Percentiles rank a stretch among this genome's conserved stretches.
phyloP scores from a whole-genome alignment of 176 grass and related monocot species.

The Carex myosuroides region DNA sequence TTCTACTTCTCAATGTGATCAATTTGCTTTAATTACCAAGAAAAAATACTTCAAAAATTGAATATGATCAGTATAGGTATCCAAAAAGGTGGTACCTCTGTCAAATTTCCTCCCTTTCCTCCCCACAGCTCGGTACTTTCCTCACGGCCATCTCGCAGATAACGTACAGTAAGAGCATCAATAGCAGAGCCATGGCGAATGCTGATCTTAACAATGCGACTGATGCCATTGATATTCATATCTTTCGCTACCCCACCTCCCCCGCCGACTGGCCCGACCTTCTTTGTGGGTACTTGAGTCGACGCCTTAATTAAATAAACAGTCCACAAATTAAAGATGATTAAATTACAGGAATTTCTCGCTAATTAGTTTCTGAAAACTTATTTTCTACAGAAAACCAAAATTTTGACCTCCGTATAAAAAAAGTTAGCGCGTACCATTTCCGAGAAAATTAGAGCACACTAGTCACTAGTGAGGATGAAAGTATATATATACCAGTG shows the following conservation, averaged over 20 bases:
- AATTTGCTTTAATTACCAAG: not conserved
- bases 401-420: not conserved
- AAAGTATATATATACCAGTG: not conserved
- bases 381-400: not conserved
- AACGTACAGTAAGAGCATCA: conserved; percentile 30
- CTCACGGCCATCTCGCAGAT: conserved; percentile 19
- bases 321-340: not conserved
- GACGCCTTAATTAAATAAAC: not conserved
- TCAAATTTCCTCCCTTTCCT: conserved; percentile 19
- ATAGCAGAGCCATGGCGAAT: conserved; percentile 29
- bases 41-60: not conserved
- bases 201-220: conserved; percentile 35
- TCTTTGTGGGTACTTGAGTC: not conserved
- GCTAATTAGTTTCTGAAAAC: not conserved
- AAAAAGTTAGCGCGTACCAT: not conserved
- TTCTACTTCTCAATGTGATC: too few relatives aligned
- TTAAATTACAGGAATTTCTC: not conserved
- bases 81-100: conserved; percentile 27
- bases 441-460: not conserved
- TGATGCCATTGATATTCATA: conserved; percentile 37
- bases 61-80: not conserved
- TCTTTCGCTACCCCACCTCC: conserved; percentile 22
- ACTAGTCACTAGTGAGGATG: not conserved
- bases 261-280: conserved; percentile 30
- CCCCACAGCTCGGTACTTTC: conserved; percentile 46